These are phyloP conservation scores for Acanthamoeba triangularis DNA, from an alignment of 208 protist species.

Conservation along the genomic window DNA sequence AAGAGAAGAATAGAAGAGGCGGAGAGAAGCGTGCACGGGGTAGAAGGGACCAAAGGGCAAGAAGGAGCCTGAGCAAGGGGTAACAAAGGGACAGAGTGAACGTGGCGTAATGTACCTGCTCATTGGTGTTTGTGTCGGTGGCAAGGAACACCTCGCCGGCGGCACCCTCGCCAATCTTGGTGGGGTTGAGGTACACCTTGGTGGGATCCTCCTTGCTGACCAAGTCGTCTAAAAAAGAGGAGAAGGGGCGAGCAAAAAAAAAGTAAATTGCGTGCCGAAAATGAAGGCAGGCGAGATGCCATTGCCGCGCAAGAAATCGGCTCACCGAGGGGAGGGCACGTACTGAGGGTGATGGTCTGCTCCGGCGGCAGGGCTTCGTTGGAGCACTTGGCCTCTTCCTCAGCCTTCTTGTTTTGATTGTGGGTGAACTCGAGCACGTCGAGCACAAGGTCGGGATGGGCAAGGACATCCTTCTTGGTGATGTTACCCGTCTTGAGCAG, in stretches of 20 bases:
- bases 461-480: constrained; percentile 46
- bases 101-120: constrained; percentile 7
- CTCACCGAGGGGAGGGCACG: not conserved
- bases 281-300: too few relatives aligned
- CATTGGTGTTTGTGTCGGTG: not conserved
- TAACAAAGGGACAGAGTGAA: not conserved
- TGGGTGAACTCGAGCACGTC: constrained; percentile 68
- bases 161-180: constrained; percentile 77
- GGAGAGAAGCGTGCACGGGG: not conserved
- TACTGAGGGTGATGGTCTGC: constrained; percentile 62
- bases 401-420: constrained; percentile 40
- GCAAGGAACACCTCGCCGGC: constrained; percentile 73
- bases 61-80: not conserved
- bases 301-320: too few relatives aligned
- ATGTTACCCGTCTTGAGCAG: constrained; percentile 83
- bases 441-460: constrained; percentile 40
- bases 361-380: constrained; percentile 49
- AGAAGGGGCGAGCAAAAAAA: not conserved
- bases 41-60: not conserved
- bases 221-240: constrained; percentile 38
- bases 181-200: constrained; percentile 67
- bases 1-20: not conserved
- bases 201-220: constrained; percentile 73
- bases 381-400: constrained; percentile 28
- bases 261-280: not conserved